Conservation (phyloP, 1,139 yeast species). For the Lodderomyces metapsilosis region DNA sequence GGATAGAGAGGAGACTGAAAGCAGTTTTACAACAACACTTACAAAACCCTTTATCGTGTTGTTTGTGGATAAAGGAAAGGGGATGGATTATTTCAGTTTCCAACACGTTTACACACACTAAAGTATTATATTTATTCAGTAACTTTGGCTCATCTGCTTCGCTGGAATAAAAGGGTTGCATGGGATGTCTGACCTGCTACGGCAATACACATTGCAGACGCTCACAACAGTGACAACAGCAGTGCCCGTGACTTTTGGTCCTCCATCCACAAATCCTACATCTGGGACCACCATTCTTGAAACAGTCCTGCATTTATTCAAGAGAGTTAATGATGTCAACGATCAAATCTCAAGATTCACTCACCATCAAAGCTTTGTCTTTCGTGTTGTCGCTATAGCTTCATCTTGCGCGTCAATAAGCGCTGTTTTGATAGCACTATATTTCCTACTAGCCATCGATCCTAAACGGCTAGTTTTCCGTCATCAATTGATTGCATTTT, state of each 20-base stretch:
- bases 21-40: too few relatives aligned
- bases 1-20: neutral
- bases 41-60: neutral
- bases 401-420: conserved; percentile 59
- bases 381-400: conserved; percentile 54
- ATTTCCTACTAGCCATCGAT: conserved; percentile 58
- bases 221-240: neutral
- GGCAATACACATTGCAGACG: neutral
- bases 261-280: conserved; percentile 3
- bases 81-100: neutral
- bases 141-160: too few relatives aligned
- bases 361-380: conserved; percentile 24
- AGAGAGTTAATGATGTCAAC: conserved; percentile 5
- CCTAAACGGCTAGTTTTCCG: conserved; percentile 62
- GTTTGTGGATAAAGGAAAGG: conserved; percentile 1
- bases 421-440: conserved; percentile 54
- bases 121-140: too few relatives aligned
- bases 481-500: conserved; percentile 67
- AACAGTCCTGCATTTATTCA: conserved; percentile 1
- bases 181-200: neutral
- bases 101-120: neutral
- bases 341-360: conserved; percentile 29
- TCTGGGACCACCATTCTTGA: too few relatives aligned
- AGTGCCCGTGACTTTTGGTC: neutral
- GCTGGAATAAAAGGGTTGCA: too few relatives aligned